phyloP scores from a whole-genome alignment of 495 filamentous ascomycete species.

The Lentithecium fluviatile region DNA sequence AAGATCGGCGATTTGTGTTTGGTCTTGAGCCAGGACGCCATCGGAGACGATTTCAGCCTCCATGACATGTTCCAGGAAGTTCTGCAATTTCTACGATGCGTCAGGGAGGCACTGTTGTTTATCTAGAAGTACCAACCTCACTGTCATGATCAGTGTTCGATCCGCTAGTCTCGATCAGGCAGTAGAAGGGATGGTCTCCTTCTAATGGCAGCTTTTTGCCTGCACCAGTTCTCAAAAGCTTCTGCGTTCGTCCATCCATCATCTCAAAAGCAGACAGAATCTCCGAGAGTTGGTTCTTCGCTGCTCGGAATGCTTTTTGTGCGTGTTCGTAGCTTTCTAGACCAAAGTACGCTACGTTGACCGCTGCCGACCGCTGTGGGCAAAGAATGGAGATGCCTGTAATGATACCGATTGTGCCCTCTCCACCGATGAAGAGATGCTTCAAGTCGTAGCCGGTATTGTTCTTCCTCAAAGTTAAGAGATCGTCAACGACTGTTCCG shows the following conservation, averaged over 20 bases:
- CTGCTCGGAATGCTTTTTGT: slow-evolving; percentile 75
- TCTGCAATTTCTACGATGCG: slow-evolving; percentile 32
- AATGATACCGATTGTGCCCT: slow-evolving; percentile 92
- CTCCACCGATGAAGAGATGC: slow-evolving; percentile 92
- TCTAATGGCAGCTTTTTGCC: slow-evolving; percentile 78
- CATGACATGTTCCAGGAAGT: slow-evolving; percentile 89
- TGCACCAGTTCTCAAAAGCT: slow-evolving; percentile 69
- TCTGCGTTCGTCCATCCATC: slow-evolving; percentile 83
- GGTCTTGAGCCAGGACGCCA: slow-evolving; percentile 85
- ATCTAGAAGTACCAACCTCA: slow-evolving; percentile 43
- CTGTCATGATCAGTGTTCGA: slow-evolving; percentile 90
- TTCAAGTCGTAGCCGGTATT: slow-evolving; percentile 98
- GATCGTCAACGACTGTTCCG: slow-evolving; percentile 84
- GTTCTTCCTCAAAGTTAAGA: slow-evolving; percentile 88
- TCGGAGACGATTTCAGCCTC: slow-evolving; percentile 77
- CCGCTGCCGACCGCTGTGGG: slow-evolving; percentile 60
- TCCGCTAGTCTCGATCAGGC: slow-evolving; percentile 91
- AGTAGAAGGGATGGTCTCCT: slow-evolving; percentile 86
- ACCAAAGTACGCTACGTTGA: slow-evolving; percentile 40
- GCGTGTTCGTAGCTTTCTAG: slow-evolving; percentile 69
- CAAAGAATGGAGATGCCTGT: slow-evolving; percentile 87
- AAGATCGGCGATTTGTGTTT: slow-evolving; percentile 79
- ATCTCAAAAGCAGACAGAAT: slow-evolving; percentile 97
- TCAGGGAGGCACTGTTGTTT: slow-evolving; percentile 4
- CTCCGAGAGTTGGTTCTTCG: slow-evolving; percentile 85